Evolutionary conservation across 2,329 filamentous ascomycete genomes (phyloP), one percentile per base, ranked within the genome.

Genomic region (Alternaria brassicae): DNA sequence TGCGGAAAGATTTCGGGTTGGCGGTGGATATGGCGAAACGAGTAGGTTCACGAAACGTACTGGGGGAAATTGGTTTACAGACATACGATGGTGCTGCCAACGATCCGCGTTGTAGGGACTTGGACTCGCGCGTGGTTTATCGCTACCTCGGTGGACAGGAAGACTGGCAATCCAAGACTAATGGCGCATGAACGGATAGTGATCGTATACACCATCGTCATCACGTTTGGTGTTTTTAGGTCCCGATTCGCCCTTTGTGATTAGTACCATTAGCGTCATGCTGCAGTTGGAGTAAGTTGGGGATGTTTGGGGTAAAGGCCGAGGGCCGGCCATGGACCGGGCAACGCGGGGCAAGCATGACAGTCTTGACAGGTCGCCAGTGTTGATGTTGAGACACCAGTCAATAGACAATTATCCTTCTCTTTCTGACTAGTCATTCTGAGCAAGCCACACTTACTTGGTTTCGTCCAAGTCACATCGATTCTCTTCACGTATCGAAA

Each of bases 121-220:
- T 85, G 60, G 85, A 88, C 68, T 86, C 84, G 21, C 80, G 84
- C 55, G 84, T 87, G 17, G 81, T 88, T 2, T 88, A 84, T 76
- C 77, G 85, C 42, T 86, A 83, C 72, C 67, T 87, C 27, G 84
- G 83, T 3, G 83, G 84, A 0, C 71, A 79, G 28, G 84, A 86
- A 69, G 76, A 84, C 17, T 86, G 84, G 84, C 67, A 69, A 59
- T 36, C 45, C 2, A 60, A 63, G 48, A 9, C 32, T 10, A 71
- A 68, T 10, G 56, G 54, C 6, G 23, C 58, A 13, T 75, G 53
- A 61, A 8, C 37, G 27, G 30, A 21, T 21, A 1, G 41, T 19
- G 30, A 17, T 27, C 30, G 34, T 54, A 23, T 49, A 53, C 21
- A 32, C 39, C 15, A 28, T 36, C 25, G 9, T 17, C 2, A 2